Evolutionary conservation across 345 rosid species (phyloP), one percentile per base, ranked within the genome.

Genomic region (Pseudoturritis turrita): DNA sequence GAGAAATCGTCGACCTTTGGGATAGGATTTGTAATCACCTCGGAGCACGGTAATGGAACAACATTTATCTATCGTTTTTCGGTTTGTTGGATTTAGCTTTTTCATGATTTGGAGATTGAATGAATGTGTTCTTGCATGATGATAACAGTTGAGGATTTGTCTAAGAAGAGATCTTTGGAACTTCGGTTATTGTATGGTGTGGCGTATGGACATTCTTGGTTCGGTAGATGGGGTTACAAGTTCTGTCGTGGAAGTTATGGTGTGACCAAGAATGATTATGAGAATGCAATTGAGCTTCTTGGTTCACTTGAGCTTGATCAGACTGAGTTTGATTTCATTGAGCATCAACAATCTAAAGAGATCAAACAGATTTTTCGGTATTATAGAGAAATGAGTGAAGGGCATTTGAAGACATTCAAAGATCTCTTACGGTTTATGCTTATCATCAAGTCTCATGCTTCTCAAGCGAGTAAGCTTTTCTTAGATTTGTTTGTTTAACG

Each of bases 161-260:
- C 92, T 2, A 90, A 82, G 87, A 89, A 90, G 80, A 76, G 83
- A n/a, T 73, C 79, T 4, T 62, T 94, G 88, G 89, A 90, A 63
- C 91, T 93, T 60, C 83, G 94, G 31, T 75, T 93, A 23, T 79
- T 93, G 3, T 81, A 86, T 41, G 98, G 97, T 18, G 86, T 87
- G 1, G 97, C 96, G 1, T 93, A 90, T 73, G 92, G 94, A 0
- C 94, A 89, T 68, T 51, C 97, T 0, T 91, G 97, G 97, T 89
- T 94, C 68, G 96, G 98, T 3, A 78, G 86, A 64, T 91, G 98
- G 97, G 89, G 98, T 5, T 91, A 94, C 76, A 86, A 49, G 43
- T 94, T 94, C 49, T 74, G 72, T 31, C 85, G 81, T 29, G 97
- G 96, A 41, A 87, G 97, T 72, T 89, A 85, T 58, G 97, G 97